Evolutionary conservation across 2,329 filamentous ascomycete genomes (phyloP).

Genomic region (Trichocomaceae sp.): DNA sequence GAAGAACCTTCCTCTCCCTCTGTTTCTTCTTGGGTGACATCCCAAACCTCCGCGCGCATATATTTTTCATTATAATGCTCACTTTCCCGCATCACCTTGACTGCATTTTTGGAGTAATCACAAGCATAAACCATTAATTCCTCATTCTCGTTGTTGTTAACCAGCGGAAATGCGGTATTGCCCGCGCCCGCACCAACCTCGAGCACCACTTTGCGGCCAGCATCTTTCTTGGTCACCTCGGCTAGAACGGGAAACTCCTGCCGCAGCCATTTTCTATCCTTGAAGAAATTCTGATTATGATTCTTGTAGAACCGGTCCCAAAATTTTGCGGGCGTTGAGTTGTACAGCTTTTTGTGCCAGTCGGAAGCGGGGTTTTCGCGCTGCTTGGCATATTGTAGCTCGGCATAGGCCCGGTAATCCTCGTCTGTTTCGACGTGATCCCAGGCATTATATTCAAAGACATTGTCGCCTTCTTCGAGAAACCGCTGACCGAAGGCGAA

Average conservation of each 20-base stretch:
- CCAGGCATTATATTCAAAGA: constrained; percentile 98
- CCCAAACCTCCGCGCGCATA: constrained; percentile 92
- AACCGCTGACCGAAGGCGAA: constrained; percentile 92
- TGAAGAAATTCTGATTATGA: constrained; percentile 97
- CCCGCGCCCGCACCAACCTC: constrained; percentile 94
- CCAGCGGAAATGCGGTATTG: constrained; percentile 89
- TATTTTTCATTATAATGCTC: constrained; percentile 64
- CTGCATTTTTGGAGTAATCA: constrained; percentile 92
- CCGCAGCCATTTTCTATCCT: constrained; percentile 92
- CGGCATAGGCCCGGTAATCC: constrained; percentile 76
- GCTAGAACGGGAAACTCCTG: constrained; percentile 92
- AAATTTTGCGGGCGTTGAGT: constrained; percentile 84
- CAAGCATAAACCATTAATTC: constrained; percentile 81
- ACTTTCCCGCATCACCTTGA: constrained; percentile 81
- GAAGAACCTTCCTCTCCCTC: constrained; percentile 13
- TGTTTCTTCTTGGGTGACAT: constrained; percentile 59
- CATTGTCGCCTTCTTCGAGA: constrained; percentile 75
- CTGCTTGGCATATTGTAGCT: constrained; percentile 78
- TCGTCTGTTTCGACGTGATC: constrained; percentile 94
- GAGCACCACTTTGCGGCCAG: constrained; percentile 64
- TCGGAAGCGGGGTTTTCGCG: constrained; percentile 80
- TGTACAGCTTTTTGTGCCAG: constrained; percentile 88
- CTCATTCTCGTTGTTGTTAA: constrained; percentile 76
- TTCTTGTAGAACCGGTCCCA: constrained; percentile 99
- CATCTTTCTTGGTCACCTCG: constrained; percentile 63